Evolutionary conservation across 495 filamentous ascomycete species (phyloP), one percentile per base, ranked within the genome.

Genomic region (Neurospora tetrasperma): DNA sequence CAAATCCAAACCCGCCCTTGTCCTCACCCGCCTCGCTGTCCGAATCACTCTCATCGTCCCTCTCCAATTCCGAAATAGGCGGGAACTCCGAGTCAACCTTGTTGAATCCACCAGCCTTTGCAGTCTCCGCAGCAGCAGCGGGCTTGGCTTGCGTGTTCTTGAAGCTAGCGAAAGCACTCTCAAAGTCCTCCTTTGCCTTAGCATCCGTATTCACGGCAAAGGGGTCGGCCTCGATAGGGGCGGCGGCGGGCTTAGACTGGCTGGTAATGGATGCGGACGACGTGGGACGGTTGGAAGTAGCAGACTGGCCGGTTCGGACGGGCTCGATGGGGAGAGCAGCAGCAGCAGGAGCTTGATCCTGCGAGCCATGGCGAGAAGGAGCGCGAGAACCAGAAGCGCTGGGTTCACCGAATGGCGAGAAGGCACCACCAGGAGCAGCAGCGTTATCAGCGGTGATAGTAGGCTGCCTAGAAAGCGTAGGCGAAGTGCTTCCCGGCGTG

Each of bases 1-100:
- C 94, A 78, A 98, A 99, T 0, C 94, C 92, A 77, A 98, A 98
- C 77, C 97, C 90, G 77, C 98, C 92, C 77, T 81, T 85, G n/a
- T 97, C 98, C 0, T 94, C 92, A 62, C 85, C 90, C 48, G 92
- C 75, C 43, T 88, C 93, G 75, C 87, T 90, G n/a, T 90, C 93
- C 73, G 91, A 93, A 42, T 94, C 93, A 3, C 82, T 66, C 27
- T 72, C 92, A 89, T 80, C 79, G 16, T 95, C 93, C 69, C 91
- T 85, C 59, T 90, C 90, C 42, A 97, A 79, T 76, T 97, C 94
- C 44, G 90, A 90, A 72, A 98, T 97, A 2, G 96, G 96, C 42
- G 96, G 96, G 82, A 98, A 98, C 78, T 98, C 96, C n/a, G 87
- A 72, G 73, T 76, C 76, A 70, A 83, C 81, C 23, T 84, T 82